phyloP scores from a whole-genome alignment of 768 basidiomycete species.

The Pisolithus microcarpus region DNA sequence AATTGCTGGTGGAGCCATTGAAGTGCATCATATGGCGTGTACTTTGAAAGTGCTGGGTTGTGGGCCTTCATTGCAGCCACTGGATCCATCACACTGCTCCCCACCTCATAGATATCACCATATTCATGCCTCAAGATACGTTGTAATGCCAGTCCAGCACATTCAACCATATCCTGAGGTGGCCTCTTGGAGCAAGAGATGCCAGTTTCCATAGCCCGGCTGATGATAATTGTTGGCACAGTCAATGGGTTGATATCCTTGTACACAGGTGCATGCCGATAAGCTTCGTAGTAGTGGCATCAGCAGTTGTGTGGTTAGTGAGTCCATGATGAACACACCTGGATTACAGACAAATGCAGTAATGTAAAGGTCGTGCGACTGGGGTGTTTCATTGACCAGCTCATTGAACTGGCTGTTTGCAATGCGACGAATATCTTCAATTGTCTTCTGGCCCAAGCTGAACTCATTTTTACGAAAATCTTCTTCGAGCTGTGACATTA shows the following conservation, averaged over 20 bases:
- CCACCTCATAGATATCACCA: too few relatives aligned
- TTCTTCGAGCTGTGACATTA: constrained; percentile 4
- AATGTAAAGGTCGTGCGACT: too few relatives aligned
- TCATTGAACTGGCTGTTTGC: constrained; percentile 5
- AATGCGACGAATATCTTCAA: constrained; percentile 6
- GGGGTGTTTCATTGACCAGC: too few relatives aligned
- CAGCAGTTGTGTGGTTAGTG: too few relatives aligned
- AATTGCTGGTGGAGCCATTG: not conserved
- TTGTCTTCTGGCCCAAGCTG: not conserved
- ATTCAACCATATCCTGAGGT: not conserved
- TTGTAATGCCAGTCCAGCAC: not conserved
- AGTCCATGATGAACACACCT: too few relatives aligned
- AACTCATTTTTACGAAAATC: constrained; percentile 2
- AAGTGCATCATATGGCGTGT: not conserved
- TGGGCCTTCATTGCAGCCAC: not conserved
- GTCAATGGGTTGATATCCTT: too few relatives aligned
- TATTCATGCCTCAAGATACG: too few relatives aligned
- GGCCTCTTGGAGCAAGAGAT: not conserved
- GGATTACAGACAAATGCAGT: too few relatives aligned
- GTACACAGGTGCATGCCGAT: too few relatives aligned
- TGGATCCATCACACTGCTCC: not conserved
- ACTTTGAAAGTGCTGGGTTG: not conserved
- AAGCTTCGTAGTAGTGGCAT: too few relatives aligned
- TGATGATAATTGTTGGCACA: too few relatives aligned
- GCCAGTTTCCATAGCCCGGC: not conserved